Percentiles rank a stretch among this genome's conserved stretches.
Evolutionary conservation across 495 filamentous ascomycete genomes (phyloP).

Genomic region (Paragyromitra xinjiangensis): DNA sequence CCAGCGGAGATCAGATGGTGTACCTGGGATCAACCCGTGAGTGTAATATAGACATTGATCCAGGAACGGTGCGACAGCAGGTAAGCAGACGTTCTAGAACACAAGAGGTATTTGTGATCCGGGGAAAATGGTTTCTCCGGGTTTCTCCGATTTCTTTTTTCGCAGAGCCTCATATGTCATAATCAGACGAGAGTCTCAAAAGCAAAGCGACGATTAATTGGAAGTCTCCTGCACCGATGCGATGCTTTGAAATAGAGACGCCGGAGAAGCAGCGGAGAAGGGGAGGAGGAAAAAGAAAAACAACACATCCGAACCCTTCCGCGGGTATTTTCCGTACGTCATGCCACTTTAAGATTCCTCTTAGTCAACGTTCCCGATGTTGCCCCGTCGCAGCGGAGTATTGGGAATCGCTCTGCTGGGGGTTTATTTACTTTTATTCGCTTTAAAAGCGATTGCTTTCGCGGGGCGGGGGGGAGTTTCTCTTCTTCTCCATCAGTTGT

Average conservation of each 20-base stretch:
- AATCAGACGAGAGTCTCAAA: slow-evolving; percentile 17
- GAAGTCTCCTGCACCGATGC: neutral
- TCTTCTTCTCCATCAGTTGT: no score
- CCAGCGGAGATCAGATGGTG: neutral
- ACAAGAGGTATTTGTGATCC: slow-evolving; percentile 7
- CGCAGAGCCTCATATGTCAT: slow-evolving; percentile 38
- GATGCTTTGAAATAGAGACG: slow-evolving; percentile 2
- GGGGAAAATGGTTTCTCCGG: neutral
- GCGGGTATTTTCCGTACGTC: neutral
- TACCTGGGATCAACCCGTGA: no score
- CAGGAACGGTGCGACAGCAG: no score
- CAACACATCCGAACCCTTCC: no score
- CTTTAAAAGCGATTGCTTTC: no score
- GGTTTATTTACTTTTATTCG: neutral
- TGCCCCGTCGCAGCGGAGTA: slow-evolving; percentile 15
- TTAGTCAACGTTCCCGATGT: slow-evolving; percentile 8
- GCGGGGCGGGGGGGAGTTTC: no score
- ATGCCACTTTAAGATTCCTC: slow-evolving; percentile 35
- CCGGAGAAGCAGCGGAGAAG: slow-evolving; percentile 21
- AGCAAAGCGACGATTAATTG: neutral
- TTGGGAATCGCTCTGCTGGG: no score
- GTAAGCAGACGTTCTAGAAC: slow-evolving; percentile 17
- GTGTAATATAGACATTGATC: no score
- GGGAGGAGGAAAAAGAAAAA: neutral
- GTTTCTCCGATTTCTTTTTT: slow-evolving; percentile 12